Evolutionary conservation across 345 rosid species (phyloP).

Genomic region (Linum trigynum): DNA sequence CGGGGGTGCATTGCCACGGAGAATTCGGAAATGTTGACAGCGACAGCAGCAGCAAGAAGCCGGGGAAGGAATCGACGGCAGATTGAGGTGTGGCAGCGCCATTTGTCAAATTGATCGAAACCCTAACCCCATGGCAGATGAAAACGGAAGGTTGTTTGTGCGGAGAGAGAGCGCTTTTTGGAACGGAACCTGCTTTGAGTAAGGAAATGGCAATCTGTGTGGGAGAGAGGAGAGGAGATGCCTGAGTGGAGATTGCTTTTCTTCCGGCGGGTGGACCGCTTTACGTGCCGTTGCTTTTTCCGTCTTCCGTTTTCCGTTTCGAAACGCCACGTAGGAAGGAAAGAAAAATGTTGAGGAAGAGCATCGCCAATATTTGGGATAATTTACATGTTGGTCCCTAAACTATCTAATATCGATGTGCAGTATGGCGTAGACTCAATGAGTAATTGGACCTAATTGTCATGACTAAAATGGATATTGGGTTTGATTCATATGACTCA

Average conservation of each 20-base stretch:
- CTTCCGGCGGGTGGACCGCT: background rate
- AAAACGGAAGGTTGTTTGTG: background rate
- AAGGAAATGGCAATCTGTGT: background rate
- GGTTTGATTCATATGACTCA: no score
- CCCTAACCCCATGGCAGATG: background rate
- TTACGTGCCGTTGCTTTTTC: background rate
- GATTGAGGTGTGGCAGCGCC: background rate
- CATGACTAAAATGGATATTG: no score
- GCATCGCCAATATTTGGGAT: no score
- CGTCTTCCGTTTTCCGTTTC: slow-evolving; percentile 1
- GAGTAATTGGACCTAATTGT: no score
- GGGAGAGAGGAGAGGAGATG: background rate
- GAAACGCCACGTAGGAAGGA: background rate
- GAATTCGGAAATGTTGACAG: background rate
- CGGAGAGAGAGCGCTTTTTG: no score
- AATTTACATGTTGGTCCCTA: no score
- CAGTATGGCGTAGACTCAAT: no score
- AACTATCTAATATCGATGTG: no score
- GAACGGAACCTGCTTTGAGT: no score
- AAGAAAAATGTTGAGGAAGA: no score
- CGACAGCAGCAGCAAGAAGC: background rate
- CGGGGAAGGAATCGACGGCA: background rate
- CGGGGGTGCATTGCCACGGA: background rate
- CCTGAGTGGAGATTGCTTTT: background rate
- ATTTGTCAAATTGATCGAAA: background rate